Evolutionary conservation across 345 rosid species (phyloP), one percentile per base, ranked within the genome.

Genomic region (Boechera stricta): DNA sequence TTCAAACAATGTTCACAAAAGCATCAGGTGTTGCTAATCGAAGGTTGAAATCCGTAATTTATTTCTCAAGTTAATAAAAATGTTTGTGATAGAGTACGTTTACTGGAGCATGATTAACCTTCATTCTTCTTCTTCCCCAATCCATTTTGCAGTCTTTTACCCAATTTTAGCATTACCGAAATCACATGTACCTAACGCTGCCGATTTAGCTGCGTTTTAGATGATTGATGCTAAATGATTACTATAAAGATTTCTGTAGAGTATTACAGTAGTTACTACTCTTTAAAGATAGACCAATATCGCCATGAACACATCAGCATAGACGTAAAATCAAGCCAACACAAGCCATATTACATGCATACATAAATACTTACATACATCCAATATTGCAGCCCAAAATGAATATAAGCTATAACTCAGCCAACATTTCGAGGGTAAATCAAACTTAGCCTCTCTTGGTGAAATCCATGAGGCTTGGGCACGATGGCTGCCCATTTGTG

Each of bases 401-500:
- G 77, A 78, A 69, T 77, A 42, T 53, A 21, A 62, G 12, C 67
- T 71, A 39, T 60, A 64, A 44, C 64, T 10, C 18, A 52, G 44
- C 58, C 32, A 33, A 35, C 59, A 62, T 38, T 6, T 44, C 33
- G 5, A 21, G 35, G 55, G 28, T 42, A 10, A 26, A 59, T 4
- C 3, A 18, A 70, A 47, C 48, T 76, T 81, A 76, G 76, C 73
- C 80, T 82, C 85, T 77, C 78, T 78, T 78, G 74, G 78, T 75
- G 61, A 87, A 86, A 81, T 86, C 84, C 72, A 79, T 49, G 79
- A 83, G 87, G 80, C 77, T 86, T 3, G 84, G 79, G 52, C 6
- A 75, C 52, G 47, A 12, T 8, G 85, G 64, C 77, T 84, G 89
- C 49, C 67, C 89, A 2, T 84, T 79, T 24, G 41, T 80, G 61